Evolutionary conservation across 116 monocot species (phyloP).

Genomic region (Iris pallida): DNA sequence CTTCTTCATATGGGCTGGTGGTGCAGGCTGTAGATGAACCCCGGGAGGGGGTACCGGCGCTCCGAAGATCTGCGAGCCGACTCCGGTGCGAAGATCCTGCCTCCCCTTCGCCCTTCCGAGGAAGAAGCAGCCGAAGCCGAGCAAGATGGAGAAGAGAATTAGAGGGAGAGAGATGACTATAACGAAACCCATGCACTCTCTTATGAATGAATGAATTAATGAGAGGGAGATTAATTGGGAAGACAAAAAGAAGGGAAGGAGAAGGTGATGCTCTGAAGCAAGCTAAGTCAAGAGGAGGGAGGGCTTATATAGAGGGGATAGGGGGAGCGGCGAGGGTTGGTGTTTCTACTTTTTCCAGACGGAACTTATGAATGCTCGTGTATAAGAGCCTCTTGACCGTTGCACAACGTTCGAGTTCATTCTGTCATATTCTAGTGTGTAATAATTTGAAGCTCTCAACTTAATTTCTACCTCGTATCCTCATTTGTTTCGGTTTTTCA

Average conservation of each 20-base stretch:
- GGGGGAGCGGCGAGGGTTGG: background rate
- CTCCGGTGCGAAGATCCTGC: conserved; percentile 43
- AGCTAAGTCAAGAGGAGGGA: no score
- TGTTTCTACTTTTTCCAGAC: background rate
- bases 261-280: background rate
- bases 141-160: conserved; percentile 55
- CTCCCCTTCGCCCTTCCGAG: conserved; percentile 55
- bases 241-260: background rate
- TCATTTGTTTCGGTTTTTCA: no score
- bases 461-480: no score
- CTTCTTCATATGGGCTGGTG: conserved; percentile 24
- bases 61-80: conserved; percentile 53
- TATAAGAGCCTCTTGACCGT: no score
- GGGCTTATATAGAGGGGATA: background rate
- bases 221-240: background rate
- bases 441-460: no score
- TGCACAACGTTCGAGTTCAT: conserved; percentile 16
- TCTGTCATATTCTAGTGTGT: no score
- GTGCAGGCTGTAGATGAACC: no score
- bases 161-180: conserved; percentile 67
- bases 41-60: conserved; percentile 26
- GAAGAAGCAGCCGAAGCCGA: conserved; percentile 71
- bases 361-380: background rate
- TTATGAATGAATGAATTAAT: background rate
- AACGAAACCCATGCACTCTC: conserved; percentile 46